A percentile compares a stretch with the other conserved stretches of the same genome.
Evolutionary conservation across 2,329 filamentous ascomycete genomes (phyloP).

Genomic region (Cryoendolithus antarcticus): DNA sequence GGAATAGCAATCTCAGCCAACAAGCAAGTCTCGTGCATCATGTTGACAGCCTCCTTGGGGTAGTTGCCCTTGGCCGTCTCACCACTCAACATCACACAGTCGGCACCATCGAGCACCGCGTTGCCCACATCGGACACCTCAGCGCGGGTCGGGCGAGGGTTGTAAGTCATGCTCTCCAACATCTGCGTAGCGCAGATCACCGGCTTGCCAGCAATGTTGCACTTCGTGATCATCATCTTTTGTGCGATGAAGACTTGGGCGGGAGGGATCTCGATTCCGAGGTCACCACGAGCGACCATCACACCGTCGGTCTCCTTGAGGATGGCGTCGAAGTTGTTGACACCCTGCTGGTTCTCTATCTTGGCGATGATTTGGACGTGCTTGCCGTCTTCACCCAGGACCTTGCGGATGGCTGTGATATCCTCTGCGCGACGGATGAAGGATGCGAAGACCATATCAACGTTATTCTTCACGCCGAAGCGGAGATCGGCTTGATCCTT

Average conservation of each 20-base stretch:
- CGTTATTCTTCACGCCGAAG: conserved; percentile 96
- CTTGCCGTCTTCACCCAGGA: conserved; percentile 82
- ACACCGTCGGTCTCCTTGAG: conserved; percentile 93
- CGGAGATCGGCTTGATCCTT: conserved; percentile 91
- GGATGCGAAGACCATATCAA: conserved; percentile 98
- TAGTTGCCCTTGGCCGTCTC: conserved; percentile 98
- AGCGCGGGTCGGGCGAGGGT: conserved; percentile 91
- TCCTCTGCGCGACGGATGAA: conserved; percentile 94
- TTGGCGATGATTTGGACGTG: conserved; percentile 99
- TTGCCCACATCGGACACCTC: conserved; percentile 99
- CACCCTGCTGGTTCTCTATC: conserved; percentile 99
- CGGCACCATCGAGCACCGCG: conserved; percentile 90
- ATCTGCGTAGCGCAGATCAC: conserved; percentile 99
- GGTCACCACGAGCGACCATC: conserved; percentile 97
- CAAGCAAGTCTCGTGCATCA: conserved; percentile 98
- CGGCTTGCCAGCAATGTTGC: conserved; percentile 97
- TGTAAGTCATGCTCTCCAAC: conserved; percentile 99
- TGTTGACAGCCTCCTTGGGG: conserved; percentile 77
- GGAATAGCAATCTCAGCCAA: conserved; percentile 95
- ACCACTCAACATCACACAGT: conserved; percentile 99
- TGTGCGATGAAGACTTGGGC: conserved; percentile 98
- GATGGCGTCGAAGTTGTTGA: conserved; percentile 99
- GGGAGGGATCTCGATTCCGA: conserved; percentile 96
- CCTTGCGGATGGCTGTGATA: conserved; percentile 80
- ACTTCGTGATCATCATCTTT: conserved; percentile 99